phyloP scores from a whole-genome alignment of 371 early-diverging fungal species.

The Nosema granulosis region DNA sequence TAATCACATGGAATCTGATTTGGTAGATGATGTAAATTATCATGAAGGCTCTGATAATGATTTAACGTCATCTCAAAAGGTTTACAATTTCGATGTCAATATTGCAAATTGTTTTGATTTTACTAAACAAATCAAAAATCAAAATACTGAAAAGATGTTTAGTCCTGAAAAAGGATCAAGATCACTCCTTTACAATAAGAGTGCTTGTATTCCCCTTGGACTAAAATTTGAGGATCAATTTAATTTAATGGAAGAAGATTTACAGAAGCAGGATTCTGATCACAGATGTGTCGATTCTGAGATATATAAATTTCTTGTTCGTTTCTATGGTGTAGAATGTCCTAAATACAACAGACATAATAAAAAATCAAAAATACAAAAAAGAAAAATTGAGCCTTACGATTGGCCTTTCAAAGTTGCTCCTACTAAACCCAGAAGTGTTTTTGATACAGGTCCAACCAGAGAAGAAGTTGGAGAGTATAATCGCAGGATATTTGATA shows the following conservation, averaged over 20 bases:
- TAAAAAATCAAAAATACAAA: constrained; percentile 3
- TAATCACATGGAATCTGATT: background rate
- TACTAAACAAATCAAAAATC: no score
- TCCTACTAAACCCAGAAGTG: constrained; percentile 26
- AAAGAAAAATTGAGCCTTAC: background rate
- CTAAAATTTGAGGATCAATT: no score
- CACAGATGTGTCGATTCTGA: background rate
- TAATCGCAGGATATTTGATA: constrained; percentile 25
- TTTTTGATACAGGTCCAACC: constrained; percentile 20
- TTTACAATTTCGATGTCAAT: no score
- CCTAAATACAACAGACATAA: background rate
- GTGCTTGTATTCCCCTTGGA: no score
- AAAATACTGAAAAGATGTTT: no score
- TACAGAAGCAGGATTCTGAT: no score
- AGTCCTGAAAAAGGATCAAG: no score
- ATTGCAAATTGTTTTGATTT: no score
- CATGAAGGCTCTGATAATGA: background rate
- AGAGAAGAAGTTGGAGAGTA: constrained; percentile 30
- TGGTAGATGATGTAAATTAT: background rate
- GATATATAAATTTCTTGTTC: constrained; percentile 17
- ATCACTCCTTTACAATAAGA: no score
- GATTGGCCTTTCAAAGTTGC: constrained; percentile 17
- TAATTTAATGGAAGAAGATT: no score
- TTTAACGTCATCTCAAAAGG: no score
- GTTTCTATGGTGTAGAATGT: constrained; percentile 6